A percentile compares a stretch with the other conserved stretches of the same genome.
Conservation (phyloP, 305 asterid species). For the Stenogyne calaminthoides region DNA sequence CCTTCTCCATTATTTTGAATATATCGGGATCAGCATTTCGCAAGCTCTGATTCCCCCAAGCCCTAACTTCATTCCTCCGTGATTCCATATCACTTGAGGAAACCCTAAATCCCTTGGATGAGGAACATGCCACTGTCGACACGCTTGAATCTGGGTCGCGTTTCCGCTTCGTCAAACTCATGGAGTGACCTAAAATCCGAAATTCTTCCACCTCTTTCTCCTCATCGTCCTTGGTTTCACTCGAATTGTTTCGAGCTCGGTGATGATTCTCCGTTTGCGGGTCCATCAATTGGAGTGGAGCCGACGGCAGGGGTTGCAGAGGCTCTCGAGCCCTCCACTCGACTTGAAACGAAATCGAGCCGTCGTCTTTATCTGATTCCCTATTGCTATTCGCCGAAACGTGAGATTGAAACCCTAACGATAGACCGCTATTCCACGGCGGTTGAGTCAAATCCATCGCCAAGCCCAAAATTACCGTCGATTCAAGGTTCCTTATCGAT, state of each 20-base stretch:
- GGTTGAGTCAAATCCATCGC: slow-evolving; percentile 58
- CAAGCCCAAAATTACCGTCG: background rate
- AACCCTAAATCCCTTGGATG: slow-evolving; percentile 40
- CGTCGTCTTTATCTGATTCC: slow-evolving; percentile 46
- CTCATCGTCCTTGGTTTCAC: slow-evolving; percentile 36
- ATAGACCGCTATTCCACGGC: slow-evolving; percentile 51
- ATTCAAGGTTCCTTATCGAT: background rate
- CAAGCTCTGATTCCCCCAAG: slow-evolving; percentile 79
- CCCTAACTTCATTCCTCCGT: slow-evolving; percentile 49
- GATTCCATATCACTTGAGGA: slow-evolving; percentile 44
- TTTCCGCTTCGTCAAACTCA: slow-evolving; percentile 68
- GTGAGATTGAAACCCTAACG: slow-evolving; percentile 63
- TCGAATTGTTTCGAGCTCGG: slow-evolving; percentile 23
- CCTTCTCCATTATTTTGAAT: slow-evolving; percentile 72
- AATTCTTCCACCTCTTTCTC: slow-evolving; percentile 62
- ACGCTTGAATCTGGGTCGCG: slow-evolving; percentile 52
- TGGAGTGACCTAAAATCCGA: slow-evolving; percentile 75
- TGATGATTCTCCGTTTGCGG: slow-evolving; percentile 46
- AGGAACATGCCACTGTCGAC: slow-evolving; percentile 25
- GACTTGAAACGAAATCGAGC: slow-evolving; percentile 65
- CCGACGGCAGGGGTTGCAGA: slow-evolving; percentile 40
- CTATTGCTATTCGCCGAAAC: slow-evolving; percentile 37
- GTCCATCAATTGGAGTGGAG: slow-evolving; percentile 81
- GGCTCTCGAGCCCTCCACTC: slow-evolving; percentile 58
- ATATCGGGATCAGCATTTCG: slow-evolving; percentile 64